Base-by-base conservation (phyloP, 305 asterid species). In the Solanum hybrid region DNA sequence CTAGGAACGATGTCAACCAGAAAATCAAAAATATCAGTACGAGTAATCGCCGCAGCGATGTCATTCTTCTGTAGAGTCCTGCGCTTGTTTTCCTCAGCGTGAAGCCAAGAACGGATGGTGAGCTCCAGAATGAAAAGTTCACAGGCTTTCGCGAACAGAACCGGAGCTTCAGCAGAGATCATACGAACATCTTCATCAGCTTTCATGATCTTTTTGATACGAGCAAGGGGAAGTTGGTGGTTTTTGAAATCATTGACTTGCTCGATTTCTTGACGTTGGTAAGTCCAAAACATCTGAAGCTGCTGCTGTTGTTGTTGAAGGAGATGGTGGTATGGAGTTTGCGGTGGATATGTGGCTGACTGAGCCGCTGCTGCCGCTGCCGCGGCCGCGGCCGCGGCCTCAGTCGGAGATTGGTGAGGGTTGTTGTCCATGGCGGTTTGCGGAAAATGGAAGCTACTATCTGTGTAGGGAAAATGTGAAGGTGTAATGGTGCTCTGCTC, bases 141-240 rank as follows among this genome's bases (percentile, higher is more conserved):
- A 90, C 98, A 96, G 7, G 99, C 99, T 94, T 96, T 96, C 4
- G 99, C 96, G 92, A 96, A 96, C 40, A 96, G 95, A 66, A 96
- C 93, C 7, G 98, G 98, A 12, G 98, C 97, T 93, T 96, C 98
- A 32, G 98, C 99, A 6, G 99, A 96, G 36, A 96, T 95, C 99
- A 96, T 96, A 19, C 98, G 97, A 78, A 96, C 99, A 73, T 96
- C 99, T 81, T 96, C 99, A 66, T 96, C 99, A n/a, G 99, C 98
- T 89, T 95, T 96, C 99, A 96, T 96, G 91, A 93, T 93, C 88
- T 96, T 96, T 93, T 95, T 96, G 90, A 96, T 95, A 88, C 98
- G 93, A 45, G 98, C 98, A 79, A 96, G 86, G 10, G 98, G 98
- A 12, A 96, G 94, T 88, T 94, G 96, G 78, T 96, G 98, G 93